phyloP scores from a whole-genome alignment of 2,329 filamentous ascomycete genomes.

The Didymella keratinophila region DNA sequence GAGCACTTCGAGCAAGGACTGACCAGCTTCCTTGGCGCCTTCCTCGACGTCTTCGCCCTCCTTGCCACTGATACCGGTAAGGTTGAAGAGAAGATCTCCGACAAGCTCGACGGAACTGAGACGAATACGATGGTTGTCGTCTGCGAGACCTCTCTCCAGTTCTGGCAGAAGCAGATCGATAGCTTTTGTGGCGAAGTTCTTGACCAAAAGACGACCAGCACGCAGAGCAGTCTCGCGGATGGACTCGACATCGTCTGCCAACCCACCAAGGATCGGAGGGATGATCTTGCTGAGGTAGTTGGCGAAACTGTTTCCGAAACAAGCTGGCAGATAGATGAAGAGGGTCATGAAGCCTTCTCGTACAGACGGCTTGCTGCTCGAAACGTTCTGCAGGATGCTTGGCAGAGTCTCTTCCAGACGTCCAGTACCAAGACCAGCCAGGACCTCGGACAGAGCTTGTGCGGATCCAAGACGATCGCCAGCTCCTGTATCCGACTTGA shows the following conservation, averaged over 20 bases:
- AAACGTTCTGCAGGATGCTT: slow-evolving; percentile 94
- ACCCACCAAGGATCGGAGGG: slow-evolving; percentile 88
- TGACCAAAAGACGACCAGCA: slow-evolving; percentile 91
- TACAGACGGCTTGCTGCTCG: slow-evolving; percentile 87
- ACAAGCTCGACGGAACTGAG: slow-evolving; percentile 98
- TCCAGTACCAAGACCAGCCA: slow-evolving; percentile 90
- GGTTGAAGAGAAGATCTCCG: slow-evolving; percentile 95
- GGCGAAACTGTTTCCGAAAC: slow-evolving; percentile 98
- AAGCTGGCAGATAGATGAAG: slow-evolving; percentile 98
- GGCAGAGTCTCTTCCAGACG: slow-evolving; percentile 95
- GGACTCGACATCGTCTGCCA: slow-evolving; percentile 95
- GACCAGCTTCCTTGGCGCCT: slow-evolving; percentile 82
- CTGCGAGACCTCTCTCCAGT: slow-evolving; percentile 93
- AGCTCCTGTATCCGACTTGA: slow-evolving; percentile 96
- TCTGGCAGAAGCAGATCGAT: slow-evolving; percentile 95
- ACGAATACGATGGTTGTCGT: slow-evolving; percentile 96
- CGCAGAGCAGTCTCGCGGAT: slow-evolving; percentile 96
- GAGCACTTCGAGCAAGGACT: slow-evolving; percentile 91
- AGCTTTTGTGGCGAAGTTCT: slow-evolving; percentile 95
- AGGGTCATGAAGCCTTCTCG: slow-evolving; percentile 99
- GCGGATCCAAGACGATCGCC: slow-evolving; percentile 95
- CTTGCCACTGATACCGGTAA: slow-evolving; percentile 89
- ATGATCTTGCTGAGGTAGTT: slow-evolving; percentile 96
- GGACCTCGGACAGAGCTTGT: slow-evolving; percentile 93
- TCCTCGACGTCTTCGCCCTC: slow-evolving; percentile 80